These are phyloP conservation scores for Gynostemma pentaphyllum DNA, from an alignment of 306 rosid genomes.

Conservation along the genomic window DNA sequence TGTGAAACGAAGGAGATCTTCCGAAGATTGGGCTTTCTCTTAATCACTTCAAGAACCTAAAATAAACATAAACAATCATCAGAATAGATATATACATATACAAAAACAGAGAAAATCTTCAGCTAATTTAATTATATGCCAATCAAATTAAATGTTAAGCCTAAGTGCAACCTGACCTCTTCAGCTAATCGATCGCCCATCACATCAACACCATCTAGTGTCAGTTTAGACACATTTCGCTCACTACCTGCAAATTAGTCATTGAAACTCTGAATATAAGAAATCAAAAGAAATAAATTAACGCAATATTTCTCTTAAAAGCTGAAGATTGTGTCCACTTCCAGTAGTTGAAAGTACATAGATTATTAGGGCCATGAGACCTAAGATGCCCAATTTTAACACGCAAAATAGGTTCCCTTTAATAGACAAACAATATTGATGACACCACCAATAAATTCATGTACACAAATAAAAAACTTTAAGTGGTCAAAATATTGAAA, in stretches of 20 bases:
- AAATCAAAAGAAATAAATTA: not conserved
- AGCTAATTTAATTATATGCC: not conserved
- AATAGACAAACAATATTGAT: too few relatives aligned
- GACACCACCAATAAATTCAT: too few relatives aligned
- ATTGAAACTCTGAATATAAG: constrained; percentile 3
- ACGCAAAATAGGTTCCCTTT: too few relatives aligned
- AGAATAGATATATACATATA: not conserved
- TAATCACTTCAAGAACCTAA: constrained; percentile 62
- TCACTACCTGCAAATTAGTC: constrained; percentile 59
- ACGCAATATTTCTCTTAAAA: not conserved
- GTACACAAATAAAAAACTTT: too few relatives aligned
- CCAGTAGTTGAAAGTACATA: not conserved
- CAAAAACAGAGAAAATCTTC: not conserved
- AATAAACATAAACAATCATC: constrained; percentile 13
- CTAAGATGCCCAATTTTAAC: too few relatives aligned
- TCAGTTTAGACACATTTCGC: constrained; percentile 59
- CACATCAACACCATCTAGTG: constrained; percentile 89
- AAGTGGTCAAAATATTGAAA: too few relatives aligned
- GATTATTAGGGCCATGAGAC: not conserved
- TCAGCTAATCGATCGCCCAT: constrained; percentile 88
- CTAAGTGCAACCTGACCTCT: constrained; percentile 44
- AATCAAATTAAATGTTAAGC: not conserved
- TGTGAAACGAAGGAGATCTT: constrained; percentile 86
- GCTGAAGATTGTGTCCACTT: not conserved
- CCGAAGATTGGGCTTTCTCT: constrained; percentile 50